Evolutionary conservation across 176 grass and related monocot genomes (phyloP), one percentile per base, ranked within the genome.

Genomic region (Carex scoparia): DNA sequence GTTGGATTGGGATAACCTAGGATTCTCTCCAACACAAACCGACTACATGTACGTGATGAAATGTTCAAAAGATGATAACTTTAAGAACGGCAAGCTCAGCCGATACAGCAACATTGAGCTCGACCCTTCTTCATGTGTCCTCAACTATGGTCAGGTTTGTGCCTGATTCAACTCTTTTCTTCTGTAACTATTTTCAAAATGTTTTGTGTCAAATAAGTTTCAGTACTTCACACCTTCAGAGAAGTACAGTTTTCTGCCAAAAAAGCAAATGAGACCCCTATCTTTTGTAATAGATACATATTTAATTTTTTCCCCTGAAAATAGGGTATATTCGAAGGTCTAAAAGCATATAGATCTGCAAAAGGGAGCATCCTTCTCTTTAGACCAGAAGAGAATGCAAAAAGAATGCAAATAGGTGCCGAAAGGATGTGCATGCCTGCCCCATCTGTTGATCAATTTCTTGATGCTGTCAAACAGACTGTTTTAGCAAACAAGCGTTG

Each of bases 361-460:
- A 85, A 84, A 14, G 32, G 78, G 1, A 3, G 7, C 7, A 87
- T 89, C 71, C 89, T 89, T 79, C 91, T 95, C 37, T 99, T 99
- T 84, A 85, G 96, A 31, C 96, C 91, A 31, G 93, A 95, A 83
- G 93, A 99, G 87, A 99, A 99, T 83, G 96, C 93, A 66, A 84
- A 68, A 76, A 75, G 96, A 77, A 89, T 95, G 93, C 93, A 92
- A 86, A 49, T 61, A 69, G 93, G 96, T 23, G 91, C 96, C 0
- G 85, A 90, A 61, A 94, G 96, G 69, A 95, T 98, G 96, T 99
- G 96, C 96, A 99, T 95, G 96, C 93, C 93, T 37, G 80, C 89
- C 19, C 96, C 91, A 27, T 85, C 96, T 0, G 85, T 94, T 3
- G 88, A 95, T 42, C 96, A 95, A 88, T 99, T 99, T 81, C 81